Base-by-base conservation (phyloP, 2,329 filamentous ascomycete species). In the Phialophora expanda region DNA sequence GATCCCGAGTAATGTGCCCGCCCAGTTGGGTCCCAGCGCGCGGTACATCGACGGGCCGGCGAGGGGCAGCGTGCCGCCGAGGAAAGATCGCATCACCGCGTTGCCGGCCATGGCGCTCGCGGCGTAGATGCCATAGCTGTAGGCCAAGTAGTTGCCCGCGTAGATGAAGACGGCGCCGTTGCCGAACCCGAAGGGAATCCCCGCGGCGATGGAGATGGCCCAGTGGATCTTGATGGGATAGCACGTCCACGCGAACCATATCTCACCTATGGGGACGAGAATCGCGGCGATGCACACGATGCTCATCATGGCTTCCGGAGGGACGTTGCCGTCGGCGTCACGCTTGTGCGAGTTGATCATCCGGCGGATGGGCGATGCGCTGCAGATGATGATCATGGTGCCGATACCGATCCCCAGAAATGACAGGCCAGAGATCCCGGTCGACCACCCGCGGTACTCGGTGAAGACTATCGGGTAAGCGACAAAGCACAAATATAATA, bases 181-280 rank as follows among this genome's bases (percentile, higher is more conserved):
- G 0, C 92, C 92, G 0, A 85, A 83, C 9, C 91, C 91, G 72
- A 95, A 96, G 0, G 89, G 90, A 5, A 96, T 85, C 0, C 92
- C 91, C 1, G 91, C 91, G 0, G 91, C 80, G 56, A 96, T 89
- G 1, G 91, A 90, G 22, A 87, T 83, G n/a, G 92, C 87, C 89
- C 91, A 96, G 75, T 92, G 93, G 34, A 96, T 91, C 4, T 86
- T 85, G 0, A 78, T 80, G 0, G 93, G 93, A 0, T 92, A 86
- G 67, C 89, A 93, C 0, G 93, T 96, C 92, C 92, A 97, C 0
- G 91, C 87, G 74, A 97, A 97, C 76, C 89, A 90, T 26, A 97
- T 85, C 77, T 97, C 89, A 17, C 93, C 93, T 2, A 91, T 76
- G 0, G 92, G 90, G 0, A 90, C 87, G 0, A 92, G 80, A 1